A percentile compares a stretch with the other conserved stretches of the same genome.
phyloP scores from a whole-genome alignment of 345 rosid genomes.

The Viola odorata region DNA sequence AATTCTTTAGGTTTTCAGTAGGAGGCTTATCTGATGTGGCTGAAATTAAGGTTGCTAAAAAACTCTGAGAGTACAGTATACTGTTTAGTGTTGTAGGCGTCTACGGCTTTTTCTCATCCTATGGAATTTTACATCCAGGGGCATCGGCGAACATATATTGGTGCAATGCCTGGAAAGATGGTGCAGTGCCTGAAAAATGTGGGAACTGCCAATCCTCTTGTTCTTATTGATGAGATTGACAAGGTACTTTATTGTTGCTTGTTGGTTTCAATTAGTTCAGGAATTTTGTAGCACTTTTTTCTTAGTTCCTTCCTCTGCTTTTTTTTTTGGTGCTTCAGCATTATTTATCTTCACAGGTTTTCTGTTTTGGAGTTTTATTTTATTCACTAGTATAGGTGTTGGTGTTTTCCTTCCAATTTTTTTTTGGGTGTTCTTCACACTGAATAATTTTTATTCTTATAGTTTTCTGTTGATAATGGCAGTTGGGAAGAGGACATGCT shows the following conservation, averaged over 20 bases:
- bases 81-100: too few species aligned
- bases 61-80: background rate
- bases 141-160: constrained; percentile 97
- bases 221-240: constrained; percentile 97
- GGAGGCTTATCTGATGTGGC: constrained; percentile 99
- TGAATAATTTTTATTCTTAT: constrained; percentile 3
- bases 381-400: background rate
- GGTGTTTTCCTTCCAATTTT: background rate
- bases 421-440: background rate
- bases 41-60: constrained; percentile 79
- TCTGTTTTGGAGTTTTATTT: too few species aligned
- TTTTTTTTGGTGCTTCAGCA: background rate
- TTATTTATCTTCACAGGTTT: background rate
- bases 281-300: background rate
- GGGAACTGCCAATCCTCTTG: constrained; percentile 98
- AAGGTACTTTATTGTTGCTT: constrained; percentile 44
- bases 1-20: constrained; percentile 94
- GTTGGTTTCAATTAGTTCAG: background rate
- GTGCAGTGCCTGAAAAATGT: constrained; percentile 98
- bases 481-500: constrained; percentile 96
- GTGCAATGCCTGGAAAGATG: constrained; percentile 99
- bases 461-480: constrained; percentile 15
- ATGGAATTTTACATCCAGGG: constrained; percentile 47
- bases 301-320: background rate
- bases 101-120: too few species aligned